phyloP scores from a whole-genome alignment of 148 eudicot genomes.

The Chenopodium quinoa region DNA sequence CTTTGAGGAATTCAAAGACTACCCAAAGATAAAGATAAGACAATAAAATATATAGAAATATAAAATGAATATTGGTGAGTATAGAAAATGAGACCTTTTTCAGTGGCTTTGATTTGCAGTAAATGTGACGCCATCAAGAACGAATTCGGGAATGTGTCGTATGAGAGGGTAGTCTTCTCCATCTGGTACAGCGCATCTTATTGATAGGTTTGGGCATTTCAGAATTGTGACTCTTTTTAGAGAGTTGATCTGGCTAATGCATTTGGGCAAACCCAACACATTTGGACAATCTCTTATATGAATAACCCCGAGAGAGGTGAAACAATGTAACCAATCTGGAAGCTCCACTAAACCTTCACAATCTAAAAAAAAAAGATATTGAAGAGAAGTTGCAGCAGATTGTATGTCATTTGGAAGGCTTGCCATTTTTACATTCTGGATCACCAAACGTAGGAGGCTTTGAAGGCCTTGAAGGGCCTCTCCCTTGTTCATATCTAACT shows the following conservation, averaged over 20 bases:
- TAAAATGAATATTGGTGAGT: no score
- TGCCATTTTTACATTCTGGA: conserved; percentile 11
- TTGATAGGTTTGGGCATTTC: conserved; percentile 18
- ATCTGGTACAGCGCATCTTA: neutral
- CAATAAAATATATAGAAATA: no score
- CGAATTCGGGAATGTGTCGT: conserved; percentile 1
- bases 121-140: neutral
- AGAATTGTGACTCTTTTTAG: neutral
- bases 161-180: conserved; percentile 18
- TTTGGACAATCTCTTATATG: no score
- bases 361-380: conserved; percentile 30
- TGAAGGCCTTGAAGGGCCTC: no score
- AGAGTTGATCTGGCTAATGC: conserved; percentile 14
- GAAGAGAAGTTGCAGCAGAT: conserved; percentile 25
- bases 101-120: no score
- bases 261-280: conserved; percentile 29
- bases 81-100: no score
- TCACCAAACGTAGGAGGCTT: no score
- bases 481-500: no score
- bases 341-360: conserved; percentile 31
- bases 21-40: no score
- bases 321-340: conserved; percentile 29
- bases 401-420: conserved; percentile 25
- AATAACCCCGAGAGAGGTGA: conserved; percentile 17
- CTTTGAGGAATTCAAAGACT: no score